Conservation (phyloP, 192 early-diverging fungal species). For the Ambispora gerdemannii region DNA sequence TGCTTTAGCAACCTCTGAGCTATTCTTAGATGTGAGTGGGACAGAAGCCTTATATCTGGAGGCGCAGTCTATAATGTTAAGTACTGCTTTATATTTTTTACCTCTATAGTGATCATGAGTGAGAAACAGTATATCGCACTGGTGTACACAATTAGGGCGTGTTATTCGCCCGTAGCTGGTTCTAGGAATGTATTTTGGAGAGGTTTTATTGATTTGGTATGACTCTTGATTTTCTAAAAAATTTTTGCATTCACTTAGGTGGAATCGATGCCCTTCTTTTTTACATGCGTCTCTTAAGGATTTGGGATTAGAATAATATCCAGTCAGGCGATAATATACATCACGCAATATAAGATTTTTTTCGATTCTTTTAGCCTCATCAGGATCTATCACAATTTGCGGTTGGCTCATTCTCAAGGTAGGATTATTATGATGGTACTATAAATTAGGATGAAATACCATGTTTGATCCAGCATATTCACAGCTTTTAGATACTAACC, state of each 20-base stretch:
- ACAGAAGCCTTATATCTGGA: background rate
- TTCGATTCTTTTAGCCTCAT: background rate
- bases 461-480: background rate
- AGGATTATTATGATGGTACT: no score
- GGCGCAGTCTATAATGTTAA: conserved; percentile 3
- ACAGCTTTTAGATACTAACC: background rate
- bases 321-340: conserved; percentile 3
- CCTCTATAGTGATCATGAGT: background rate
- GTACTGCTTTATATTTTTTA: background rate
- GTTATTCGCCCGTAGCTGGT: conserved; percentile 5
- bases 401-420: background rate
- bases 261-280: background rate
- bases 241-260: no score
- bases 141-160: conserved; percentile 11
- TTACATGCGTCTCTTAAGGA: conserved; percentile 10
- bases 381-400: background rate
- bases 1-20: conserved; percentile 8
- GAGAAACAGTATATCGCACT: conserved; percentile 17
- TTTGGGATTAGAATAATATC: conserved; percentile 4
- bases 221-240: no score
- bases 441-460: no score
- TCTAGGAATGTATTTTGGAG: conserved; percentile 8
- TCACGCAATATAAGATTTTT: background rate
- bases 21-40: conserved; percentile 9
- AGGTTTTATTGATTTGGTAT: no score